Evolutionary conservation across 306 rosid genomes (phyloP).

Genomic region (Ziziphus jujuba): DNA sequence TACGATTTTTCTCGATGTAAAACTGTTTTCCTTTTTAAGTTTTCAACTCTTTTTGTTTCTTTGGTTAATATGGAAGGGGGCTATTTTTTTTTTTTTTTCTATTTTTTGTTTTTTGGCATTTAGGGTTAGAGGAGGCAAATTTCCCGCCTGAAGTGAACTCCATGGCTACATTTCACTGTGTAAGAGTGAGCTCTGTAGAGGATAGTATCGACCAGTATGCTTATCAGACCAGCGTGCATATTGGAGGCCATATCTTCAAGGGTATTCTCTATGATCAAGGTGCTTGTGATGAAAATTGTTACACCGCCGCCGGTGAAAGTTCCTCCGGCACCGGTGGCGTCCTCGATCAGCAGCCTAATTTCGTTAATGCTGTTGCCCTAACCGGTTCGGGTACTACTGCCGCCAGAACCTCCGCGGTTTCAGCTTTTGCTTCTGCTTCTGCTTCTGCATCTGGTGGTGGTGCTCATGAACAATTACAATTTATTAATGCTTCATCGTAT

Average conservation of each 20-base stretch:
- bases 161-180: slow-evolving; percentile 43
- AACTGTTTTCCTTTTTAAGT: neutral
- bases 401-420: neutral
- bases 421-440: too few species aligned
- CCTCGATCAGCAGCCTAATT: slow-evolving; percentile 29
- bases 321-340: slow-evolving; percentile 1
- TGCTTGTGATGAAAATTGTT: slow-evolving; percentile 23
- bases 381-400: slow-evolving; percentile 10
- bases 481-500: slow-evolving; percentile 21
- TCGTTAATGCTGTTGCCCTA: slow-evolving; percentile 13
- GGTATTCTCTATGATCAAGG: slow-evolving; percentile 79
- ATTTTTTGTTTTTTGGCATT: neutral
- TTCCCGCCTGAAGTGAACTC: slow-evolving; percentile 48
- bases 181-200: slow-evolving; percentile 51
- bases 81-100: neutral
- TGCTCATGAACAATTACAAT: slow-evolving; percentile 12
- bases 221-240: slow-evolving; percentile 55
- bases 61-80: too few species aligned
- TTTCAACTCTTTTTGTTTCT: neutral
- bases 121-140: slow-evolving; percentile 40
- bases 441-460: too few species aligned
- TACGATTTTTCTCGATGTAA: too few species aligned
- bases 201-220: slow-evolving; percentile 43
- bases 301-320: neutral
- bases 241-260: slow-evolving; percentile 63